A percentile compares a stretch with the other conserved stretches of the same genome.
phyloP scores from a whole-genome alignment of 2,329 filamentous ascomycete genomes.

The Stromatinia cepivora region DNA sequence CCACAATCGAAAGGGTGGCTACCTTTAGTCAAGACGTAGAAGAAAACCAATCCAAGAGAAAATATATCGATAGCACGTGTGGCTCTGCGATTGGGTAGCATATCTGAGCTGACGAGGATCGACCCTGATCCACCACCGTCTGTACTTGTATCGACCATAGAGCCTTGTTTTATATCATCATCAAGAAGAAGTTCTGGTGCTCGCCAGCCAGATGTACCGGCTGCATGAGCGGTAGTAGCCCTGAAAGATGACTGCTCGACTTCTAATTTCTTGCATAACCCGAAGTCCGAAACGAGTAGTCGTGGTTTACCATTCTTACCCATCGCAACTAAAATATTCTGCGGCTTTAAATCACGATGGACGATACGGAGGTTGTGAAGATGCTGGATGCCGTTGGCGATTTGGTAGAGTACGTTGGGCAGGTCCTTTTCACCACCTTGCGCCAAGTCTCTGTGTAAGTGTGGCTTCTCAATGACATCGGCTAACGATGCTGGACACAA shows the following conservation, averaged over 20 bases:
- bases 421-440: constrained; percentile 72
- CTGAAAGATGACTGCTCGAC: constrained; percentile 93
- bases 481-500: constrained; percentile 91
- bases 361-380: constrained; percentile 92
- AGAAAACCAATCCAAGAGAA: constrained; percentile 95
- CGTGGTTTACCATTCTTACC: constrained; percentile 70
- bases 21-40: constrained; percentile 94
- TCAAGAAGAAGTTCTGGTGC: constrained; percentile 89
- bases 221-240: constrained; percentile 89
- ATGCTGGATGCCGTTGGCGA: constrained; percentile 84
- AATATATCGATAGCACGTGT: constrained; percentile 98
- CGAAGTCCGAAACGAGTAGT: constrained; percentile 96
- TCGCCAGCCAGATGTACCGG: constrained; percentile 93
- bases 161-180: constrained; percentile 61
- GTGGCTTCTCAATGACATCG: constrained; percentile 80
- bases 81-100: constrained; percentile 70
- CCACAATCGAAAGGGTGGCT: constrained; percentile 92
- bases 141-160: constrained; percentile 52
- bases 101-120: constrained; percentile 57
- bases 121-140: constrained; percentile 63
- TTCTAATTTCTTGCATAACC: constrained; percentile 94
- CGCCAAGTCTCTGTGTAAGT: constrained; percentile 67
- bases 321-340: constrained; percentile 88
- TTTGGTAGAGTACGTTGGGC: constrained; percentile 79
- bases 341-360: constrained; percentile 94